phyloP scores from a whole-genome alignment of 441 rosid species.

The Biscutella auriculata region DNA sequence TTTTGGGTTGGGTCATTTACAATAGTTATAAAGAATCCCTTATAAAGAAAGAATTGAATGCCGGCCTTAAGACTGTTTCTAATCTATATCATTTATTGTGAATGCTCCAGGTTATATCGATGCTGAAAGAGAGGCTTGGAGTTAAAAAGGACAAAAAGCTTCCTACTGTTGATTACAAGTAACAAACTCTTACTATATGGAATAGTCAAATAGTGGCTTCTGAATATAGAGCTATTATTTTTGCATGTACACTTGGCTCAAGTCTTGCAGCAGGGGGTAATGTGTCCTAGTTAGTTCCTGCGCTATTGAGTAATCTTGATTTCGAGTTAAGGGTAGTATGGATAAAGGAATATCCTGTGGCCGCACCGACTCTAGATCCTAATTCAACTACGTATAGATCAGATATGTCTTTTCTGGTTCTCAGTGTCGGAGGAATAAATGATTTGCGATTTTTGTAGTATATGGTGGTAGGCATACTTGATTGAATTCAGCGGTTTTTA shows the following conservation, averaged over 20 bases:
- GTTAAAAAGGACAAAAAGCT: conserved; percentile 58
- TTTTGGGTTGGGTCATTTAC: neutral
- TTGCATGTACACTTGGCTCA: neutral
- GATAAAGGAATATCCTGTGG: neutral
- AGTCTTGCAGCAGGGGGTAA: neutral
- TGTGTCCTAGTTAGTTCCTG: conserved; percentile 5
- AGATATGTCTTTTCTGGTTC: neutral
- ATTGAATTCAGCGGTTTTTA: neutral
- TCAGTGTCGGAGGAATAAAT: neutral
- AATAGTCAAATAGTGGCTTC: neutral
- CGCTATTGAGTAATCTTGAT: neutral
- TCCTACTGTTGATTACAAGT: conserved; percentile 70
- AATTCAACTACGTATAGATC: neutral
- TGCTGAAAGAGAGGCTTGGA: conserved; percentile 81
- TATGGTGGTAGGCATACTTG: neutral
- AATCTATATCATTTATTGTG: conserved; percentile 9
- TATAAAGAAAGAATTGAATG: neutral
- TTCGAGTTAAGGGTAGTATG: neutral
- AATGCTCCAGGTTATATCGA: conserved; percentile 46
- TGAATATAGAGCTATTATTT: conserved; percentile 7
- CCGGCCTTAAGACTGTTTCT: neutral
- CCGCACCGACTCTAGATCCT: neutral
- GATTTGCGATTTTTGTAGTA: neutral
- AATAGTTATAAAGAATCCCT: neutral
- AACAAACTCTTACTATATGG: conserved; percentile 14